Conservation (phyloP, 148 eudicot genomes). For the Silene latifolia region DNA sequence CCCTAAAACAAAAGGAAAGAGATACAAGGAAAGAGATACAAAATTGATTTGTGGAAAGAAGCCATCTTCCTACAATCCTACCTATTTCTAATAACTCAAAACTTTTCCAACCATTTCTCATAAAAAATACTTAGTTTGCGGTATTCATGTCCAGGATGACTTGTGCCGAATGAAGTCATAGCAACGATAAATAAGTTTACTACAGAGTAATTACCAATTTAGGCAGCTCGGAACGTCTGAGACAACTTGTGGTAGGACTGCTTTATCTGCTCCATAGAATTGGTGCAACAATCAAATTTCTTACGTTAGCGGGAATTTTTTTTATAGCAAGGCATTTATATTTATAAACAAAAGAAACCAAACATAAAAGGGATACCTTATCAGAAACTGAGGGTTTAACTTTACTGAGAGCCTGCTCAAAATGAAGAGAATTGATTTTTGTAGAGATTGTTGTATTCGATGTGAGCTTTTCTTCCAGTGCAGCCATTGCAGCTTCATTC, state of each 20-base stretch:
- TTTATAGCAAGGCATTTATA: neutral
- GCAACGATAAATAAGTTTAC: neutral
- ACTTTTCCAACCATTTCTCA: neutral
- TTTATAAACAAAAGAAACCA: neutral
- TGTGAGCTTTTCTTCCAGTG: slow-evolving; percentile 47
- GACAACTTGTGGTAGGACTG: slow-evolving; percentile 23
- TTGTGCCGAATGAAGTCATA: neutral
- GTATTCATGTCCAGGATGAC: neutral
- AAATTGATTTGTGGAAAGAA: neutral
- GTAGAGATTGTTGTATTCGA: neutral
- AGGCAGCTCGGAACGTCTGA: slow-evolving; percentile 17
- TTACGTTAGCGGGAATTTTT: neutral
- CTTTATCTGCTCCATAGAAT: slow-evolving; percentile 23
- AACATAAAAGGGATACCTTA: slow-evolving; percentile 23
- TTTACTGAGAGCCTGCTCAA: slow-evolving; percentile 33
- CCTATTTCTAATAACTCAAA: slow-evolving; percentile 1
- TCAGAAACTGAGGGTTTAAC: slow-evolving; percentile 39
- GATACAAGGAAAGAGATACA: neutral
- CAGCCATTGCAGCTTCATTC: slow-evolving; percentile 78
- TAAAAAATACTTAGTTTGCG: neutral
- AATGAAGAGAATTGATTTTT: slow-evolving; percentile 34
- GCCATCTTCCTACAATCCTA: neutral
- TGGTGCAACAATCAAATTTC: neutral
- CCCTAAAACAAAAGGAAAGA: too few species aligned
- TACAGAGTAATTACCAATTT: neutral